Evolutionary conservation across 345 rosid genomes (phyloP).

Genomic region (Melastoma malabathricum): DNA sequence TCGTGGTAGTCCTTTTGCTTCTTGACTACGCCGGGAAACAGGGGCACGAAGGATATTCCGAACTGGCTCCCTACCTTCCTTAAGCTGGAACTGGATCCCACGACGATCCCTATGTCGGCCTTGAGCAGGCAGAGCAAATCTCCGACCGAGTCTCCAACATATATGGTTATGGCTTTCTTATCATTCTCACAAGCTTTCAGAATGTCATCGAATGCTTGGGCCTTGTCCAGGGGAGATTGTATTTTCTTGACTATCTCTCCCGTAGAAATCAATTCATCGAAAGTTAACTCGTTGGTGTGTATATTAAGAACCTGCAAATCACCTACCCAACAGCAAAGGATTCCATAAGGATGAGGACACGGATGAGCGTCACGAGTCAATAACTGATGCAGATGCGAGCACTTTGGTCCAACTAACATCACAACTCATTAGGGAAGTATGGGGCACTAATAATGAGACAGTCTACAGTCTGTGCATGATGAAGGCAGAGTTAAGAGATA

Average conservation of each 20-base stretch:
- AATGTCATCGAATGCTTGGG: conserved; percentile 40
- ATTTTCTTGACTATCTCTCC: conserved; percentile 59
- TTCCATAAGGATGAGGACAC: not conserved
- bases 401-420: no score
- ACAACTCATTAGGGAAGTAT: no score
- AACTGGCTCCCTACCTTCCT: conserved; percentile 66
- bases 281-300: conserved; percentile 74
- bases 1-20: conserved; percentile 47
- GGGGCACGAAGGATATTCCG: conserved; percentile 78
- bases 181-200: conserved; percentile 18
- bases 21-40: conserved; percentile 53
- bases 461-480: no score
- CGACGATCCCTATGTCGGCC: conserved; percentile 88
- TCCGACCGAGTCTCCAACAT: conserved; percentile 82
- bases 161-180: conserved; percentile 44
- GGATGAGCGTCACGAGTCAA: not conserved
- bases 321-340: conserved; percentile 24
- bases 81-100: conserved; percentile 72
- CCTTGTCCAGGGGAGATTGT: conserved; percentile 73
- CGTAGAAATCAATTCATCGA: conserved; percentile 51
- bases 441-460: no score
- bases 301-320: conserved; percentile 43
- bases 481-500: no score
- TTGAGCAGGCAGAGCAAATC: conserved; percentile 86
- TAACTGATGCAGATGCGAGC: not conserved